These are phyloP conservation scores for Laburnicola sp. DNA, from an alignment of 2,329 filamentous ascomycete genomes.

Conservation along the genomic window DNA sequence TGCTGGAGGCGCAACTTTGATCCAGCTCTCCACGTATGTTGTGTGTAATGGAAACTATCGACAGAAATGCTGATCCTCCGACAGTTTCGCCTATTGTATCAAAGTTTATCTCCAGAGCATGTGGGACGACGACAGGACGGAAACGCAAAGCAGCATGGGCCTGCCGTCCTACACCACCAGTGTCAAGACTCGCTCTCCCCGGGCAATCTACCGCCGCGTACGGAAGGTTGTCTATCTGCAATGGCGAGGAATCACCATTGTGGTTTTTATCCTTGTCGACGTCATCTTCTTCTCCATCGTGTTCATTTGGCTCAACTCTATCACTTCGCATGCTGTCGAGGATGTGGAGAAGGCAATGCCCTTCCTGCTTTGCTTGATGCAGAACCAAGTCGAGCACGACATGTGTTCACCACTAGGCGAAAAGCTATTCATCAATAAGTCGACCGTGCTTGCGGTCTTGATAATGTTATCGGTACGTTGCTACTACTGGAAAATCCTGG, in stretches of 20 bases:
- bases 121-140: slow-evolving; percentile 70
- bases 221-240: slow-evolving; percentile 86
- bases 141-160: slow-evolving; percentile 63
- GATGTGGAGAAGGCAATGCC: slow-evolving; percentile 59
- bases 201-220: slow-evolving; percentile 85
- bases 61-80: slow-evolving; percentile 16
- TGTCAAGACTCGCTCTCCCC: slow-evolving; percentile 75
- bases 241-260: slow-evolving; percentile 90
- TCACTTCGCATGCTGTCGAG: slow-evolving; percentile 61
- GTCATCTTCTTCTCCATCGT: slow-evolving; percentile 92
- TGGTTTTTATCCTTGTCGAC: slow-evolving; percentile 85
- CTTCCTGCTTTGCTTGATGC: slow-evolving; percentile 75
- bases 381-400: slow-evolving; percentile 62
- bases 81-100: slow-evolving; percentile 74
- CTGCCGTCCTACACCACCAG: slow-evolving; percentile 72
- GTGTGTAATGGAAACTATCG: background rate
- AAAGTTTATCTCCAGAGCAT: slow-evolving; percentile 90
- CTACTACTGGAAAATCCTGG: background rate
- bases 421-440: slow-evolving; percentile 69
- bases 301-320: slow-evolving; percentile 77
- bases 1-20: slow-evolving; percentile 71
- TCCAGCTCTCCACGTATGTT: slow-evolving; percentile 80
- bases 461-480: slow-evolving; percentile 74
- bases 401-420: slow-evolving; percentile 66
- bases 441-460: slow-evolving; percentile 78